Base-by-base conservation (phyloP, 2,329 filamentous ascomycete genomes). In the Ophidiomyces ophidiicola region DNA sequence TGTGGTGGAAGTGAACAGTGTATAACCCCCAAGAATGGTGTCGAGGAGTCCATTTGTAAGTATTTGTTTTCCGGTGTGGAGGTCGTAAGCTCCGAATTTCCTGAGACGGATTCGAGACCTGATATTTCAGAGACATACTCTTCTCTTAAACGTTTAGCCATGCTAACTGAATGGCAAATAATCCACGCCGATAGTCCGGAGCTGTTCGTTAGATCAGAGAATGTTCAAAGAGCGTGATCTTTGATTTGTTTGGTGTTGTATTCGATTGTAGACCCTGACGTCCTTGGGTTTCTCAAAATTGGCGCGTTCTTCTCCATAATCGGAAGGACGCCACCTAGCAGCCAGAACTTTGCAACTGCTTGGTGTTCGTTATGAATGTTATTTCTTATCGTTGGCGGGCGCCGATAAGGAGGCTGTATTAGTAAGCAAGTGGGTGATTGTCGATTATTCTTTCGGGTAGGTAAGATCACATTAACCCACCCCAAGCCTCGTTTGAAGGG, bases 1-100 rank as follows among this genome's bases (percentile, higher is more conserved):
- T 94, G 87, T 32, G 84, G 83, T 38, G 87, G 84, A 15, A 96
- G 68, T 14, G 74, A 76, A 64, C 88, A 96, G 60, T 69, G 75
- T 74, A 94, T 93, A 42, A 72, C 62, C 14, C 47, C 46, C 17
- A 12, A 50, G 42, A 17, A 53, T 49, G 37, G 28, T 33, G 24
- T 8, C 29, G 28, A 20, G 34, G 43, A 18, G 18, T 44, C 45
- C 41, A 84, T 62, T 48, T 78, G 74, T 44, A 67, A 56, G 46
- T 78, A 66, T 56, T 82, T 83, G 41, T 69, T 51, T 20, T 53
- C 51, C 36, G 50, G 48, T 18, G 45, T 48, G 43, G 55, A 54
- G 44, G 56, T 57, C 42, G 53, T 45, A 39, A 50, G 52, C 44
- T 45, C 44, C 47, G 51, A 48, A 32, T 40, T 25, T 48, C 10